Evolutionary conservation across 2,329 filamentous ascomycete species (phyloP), one percentile per base, ranked within the genome.

Genomic region (Fusarium gaditjirri): DNA sequence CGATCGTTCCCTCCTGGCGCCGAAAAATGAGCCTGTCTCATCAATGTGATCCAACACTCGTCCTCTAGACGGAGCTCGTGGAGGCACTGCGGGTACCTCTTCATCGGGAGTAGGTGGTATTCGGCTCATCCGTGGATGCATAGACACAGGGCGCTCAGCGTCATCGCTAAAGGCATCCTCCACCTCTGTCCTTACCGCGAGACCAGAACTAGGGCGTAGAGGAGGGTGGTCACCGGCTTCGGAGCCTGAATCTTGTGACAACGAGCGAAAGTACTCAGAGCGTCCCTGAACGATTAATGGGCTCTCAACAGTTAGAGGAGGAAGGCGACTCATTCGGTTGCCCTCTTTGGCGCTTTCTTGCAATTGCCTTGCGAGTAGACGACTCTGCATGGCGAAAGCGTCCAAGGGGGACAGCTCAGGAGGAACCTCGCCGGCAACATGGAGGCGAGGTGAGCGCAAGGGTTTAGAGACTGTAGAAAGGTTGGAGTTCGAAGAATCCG

Each of bases 331-430:
- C 83, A 98, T 89, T 64, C 95, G 90, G 72, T 91, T 90, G 54
- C 93, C 94, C 70, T 89, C 88, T 78, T 89, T 91, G 77, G 90
- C 88, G 71, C 89, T 91, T 75, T 96, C 92, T 80, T 97, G 92
- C 68, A 99, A 89, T 82, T 97, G 93, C 82, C 90, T 93, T 42
- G 94, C 94, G 56, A 99, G 88, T 76, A 97, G 84, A 64, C 95
- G 92, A 76, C 95, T 97, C 79, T 98, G 95, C 70, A 95, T 88
- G 27, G 95, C 95, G 80, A 99, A 97, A 52, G 95, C 95, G 86
- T 99, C 96, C 72, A 99, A 88, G 16, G 96, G 96, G 12, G 96
- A 98, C 62, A 98, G 87, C 57, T 96, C 93, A 9, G 96, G 96
- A 25, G 96, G 95, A 2, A 93, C 88, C 76, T 95, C 93, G 69